Evolutionary conservation across 1,284 basidiomycete species (phyloP).

Genomic region (Leccinum proliferum): DNA sequence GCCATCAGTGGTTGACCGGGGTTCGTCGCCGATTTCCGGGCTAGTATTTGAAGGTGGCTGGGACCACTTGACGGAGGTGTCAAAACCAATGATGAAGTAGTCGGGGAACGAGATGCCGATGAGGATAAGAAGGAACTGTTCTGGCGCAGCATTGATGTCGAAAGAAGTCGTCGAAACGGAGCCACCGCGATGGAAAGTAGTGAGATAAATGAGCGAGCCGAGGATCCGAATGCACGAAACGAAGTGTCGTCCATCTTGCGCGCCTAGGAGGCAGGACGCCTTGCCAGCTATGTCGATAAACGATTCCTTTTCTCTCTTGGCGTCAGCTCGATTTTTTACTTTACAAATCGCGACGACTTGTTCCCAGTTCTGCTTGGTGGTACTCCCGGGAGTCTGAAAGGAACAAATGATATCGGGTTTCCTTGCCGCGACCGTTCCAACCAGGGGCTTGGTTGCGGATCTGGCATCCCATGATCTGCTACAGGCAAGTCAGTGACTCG

Average conservation of each 20-base stretch:
- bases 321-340: neutral
- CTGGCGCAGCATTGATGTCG: neutral
- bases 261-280: neutral
- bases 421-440: neutral
- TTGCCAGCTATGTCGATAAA: neutral
- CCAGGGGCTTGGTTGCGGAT: neutral
- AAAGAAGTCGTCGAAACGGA: neutral
- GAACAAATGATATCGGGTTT: conserved; percentile 1
- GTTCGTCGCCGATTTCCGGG: neutral
- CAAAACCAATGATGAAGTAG: neutral
- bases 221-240: neutral
- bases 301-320: neutral
- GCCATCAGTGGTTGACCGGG: neutral
- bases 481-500: neutral
- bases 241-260: neutral
- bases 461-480: neutral
- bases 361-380: neutral
- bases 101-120: neutral
- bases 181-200: neutral
- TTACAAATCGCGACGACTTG: neutral
- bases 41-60: neutral
- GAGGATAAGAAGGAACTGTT: neutral
- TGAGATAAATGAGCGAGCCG: neutral
- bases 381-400: neutral
- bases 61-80: neutral